Evolutionary conservation across 306 rosid genomes (phyloP).

Genomic region (Fagus sylvatica): DNA sequence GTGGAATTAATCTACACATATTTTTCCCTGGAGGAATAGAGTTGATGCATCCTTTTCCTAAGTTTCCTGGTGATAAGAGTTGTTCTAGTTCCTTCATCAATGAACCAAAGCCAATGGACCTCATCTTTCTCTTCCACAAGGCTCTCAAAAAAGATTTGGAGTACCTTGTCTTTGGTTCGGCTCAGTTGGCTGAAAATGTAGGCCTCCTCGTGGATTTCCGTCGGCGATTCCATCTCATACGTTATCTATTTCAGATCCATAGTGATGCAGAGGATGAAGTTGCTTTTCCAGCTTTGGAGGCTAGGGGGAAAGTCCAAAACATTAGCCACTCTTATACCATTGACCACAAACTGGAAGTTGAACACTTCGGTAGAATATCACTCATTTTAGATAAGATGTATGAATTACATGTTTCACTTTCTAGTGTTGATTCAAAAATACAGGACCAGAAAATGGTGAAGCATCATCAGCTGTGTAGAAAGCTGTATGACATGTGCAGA

Average conservation of each 20-base stretch:
- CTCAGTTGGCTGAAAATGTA: slow-evolving; percentile 63
- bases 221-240: slow-evolving; percentile 61
- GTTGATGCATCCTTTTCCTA: slow-evolving; percentile 44
- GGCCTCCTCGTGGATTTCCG: slow-evolving; percentile 55
- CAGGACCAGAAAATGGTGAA: slow-evolving; percentile 41
- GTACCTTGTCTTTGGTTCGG: slow-evolving; percentile 72
- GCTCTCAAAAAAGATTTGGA: slow-evolving; percentile 92
- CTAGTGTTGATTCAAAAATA: slow-evolving; percentile 33
- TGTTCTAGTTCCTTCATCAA: slow-evolving; percentile 41
- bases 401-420: slow-evolving; percentile 47
- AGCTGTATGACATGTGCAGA: slow-evolving; percentile 70
- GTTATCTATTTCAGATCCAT: slow-evolving; percentile 72
- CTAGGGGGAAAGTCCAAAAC: slow-evolving; percentile 66
- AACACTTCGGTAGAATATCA: slow-evolving; percentile 59
- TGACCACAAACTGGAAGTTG: slow-evolving; percentile 76
- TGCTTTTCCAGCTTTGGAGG: slow-evolving; percentile 96
- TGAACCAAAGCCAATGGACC: slow-evolving; percentile 76
- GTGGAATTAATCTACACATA: slow-evolving; percentile 62
- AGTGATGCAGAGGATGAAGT: slow-evolving; percentile 91
- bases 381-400: slow-evolving; percentile 62
- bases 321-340: slow-evolving; percentile 81
- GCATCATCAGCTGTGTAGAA: slow-evolving; percentile 53
- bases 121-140: slow-evolving; percentile 83
- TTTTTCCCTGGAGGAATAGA: slow-evolving; percentile 57
- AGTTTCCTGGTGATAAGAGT: slow-evolving; percentile 34